Conservation (phyloP, 2,329 filamentous ascomycete species). For the Pseudogymnoascus sp. region DNA sequence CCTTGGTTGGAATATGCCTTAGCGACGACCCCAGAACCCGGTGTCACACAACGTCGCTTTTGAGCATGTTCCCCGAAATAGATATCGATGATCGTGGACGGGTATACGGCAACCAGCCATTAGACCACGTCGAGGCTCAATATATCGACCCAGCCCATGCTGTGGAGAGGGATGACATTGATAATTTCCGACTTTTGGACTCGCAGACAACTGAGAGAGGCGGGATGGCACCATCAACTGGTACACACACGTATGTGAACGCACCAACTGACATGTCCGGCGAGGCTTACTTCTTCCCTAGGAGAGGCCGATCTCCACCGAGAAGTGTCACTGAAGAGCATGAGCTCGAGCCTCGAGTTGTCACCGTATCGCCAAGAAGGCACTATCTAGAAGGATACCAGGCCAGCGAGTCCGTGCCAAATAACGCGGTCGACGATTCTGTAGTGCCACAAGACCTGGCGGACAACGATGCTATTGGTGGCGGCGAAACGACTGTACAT, state of each 20-base stretch:
- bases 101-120: not conserved
- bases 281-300: constrained; percentile 21
- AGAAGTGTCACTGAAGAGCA: not conserved
- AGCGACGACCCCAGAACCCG: constrained; percentile 65
- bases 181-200: constrained; percentile 6
- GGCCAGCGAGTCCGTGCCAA: not conserved
- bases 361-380: not conserved
- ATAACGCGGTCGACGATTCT: not conserved
- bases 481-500: not conserved
- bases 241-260: constrained; percentile 19
- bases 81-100: not conserved
- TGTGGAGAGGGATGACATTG: constrained; percentile 10
- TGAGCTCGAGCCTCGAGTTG: not conserved
- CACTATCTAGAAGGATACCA: not conserved
- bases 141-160: constrained; percentile 10
- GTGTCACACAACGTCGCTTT: constrained; percentile 62
- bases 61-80: constrained; percentile 55
- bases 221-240: constrained; percentile 10
- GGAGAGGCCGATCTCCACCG: constrained; percentile 26
- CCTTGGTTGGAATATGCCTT: constrained; percentile 70
- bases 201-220: constrained; percentile 8
- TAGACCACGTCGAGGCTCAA: not conserved
- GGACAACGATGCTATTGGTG: not conserved
- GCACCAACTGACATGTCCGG: constrained; percentile 21
- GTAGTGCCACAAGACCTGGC: not conserved